Evolutionary conservation across 2,329 filamentous ascomycete species (phyloP), one percentile per base, ranked within the genome.

Genomic region (Aspergillus pseudoglaucus): DNA sequence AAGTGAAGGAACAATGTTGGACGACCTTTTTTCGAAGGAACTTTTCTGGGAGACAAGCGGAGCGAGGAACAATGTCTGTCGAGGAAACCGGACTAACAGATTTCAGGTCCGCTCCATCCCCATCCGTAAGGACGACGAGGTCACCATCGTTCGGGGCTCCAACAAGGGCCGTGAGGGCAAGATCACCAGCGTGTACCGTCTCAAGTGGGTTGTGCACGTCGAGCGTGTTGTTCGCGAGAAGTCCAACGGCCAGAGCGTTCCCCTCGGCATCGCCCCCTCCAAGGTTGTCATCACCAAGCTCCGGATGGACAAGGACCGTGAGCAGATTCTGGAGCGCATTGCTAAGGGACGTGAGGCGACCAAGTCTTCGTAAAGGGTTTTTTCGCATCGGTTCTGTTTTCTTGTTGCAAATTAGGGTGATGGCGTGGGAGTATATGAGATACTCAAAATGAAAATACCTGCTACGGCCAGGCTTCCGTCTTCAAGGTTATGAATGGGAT

Each of bases 91-190:
- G 37, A 39, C 44, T 51, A 45, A 44, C 45, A 46, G 10, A 33
- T 44, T 48, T 52, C 59, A 94, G 88, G 89, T 95, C 75, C 89
- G 89, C 80, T 85, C 84, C 75, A 95, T 96, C 74, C 93, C 91
- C 72, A 83, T 97, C 80, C 89, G 91, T 80, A 95, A 95, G 80
- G 91, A 95, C 72, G 88, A 95, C 77, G 89, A 95, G 79, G 90
- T 97, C 72, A 81, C 80, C 71, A 87, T 98, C 68, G 85, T 91
- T 72, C 90, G 93, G 64, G 93, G 93, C 68, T 79, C 80, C 77
- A 87, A 95, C 83, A 97, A 97, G 83, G 93, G 91, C 72, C 89
- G 90, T 69, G 91, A 97, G 81, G 93, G 93, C 81, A 97, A 97
- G 82, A 82, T 98, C 78, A 90, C 85, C 67, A 89, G 88, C 68